These are phyloP conservation scores for Gastrolobium villosum DNA, from an alignment of 306 rosid genomes.

Conservation along the genomic window DNA sequence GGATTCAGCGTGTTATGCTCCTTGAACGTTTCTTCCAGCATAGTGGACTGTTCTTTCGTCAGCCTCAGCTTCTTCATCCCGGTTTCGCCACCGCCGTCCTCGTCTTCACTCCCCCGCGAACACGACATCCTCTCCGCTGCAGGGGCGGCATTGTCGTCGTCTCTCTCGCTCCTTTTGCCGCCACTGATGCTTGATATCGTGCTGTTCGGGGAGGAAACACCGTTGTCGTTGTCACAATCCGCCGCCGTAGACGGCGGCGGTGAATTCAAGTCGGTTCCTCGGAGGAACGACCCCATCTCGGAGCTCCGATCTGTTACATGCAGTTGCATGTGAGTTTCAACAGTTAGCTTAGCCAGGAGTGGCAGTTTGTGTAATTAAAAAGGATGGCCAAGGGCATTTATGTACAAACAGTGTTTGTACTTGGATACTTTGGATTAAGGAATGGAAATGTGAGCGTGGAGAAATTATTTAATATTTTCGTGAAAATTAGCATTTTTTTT, in stretches of 20 bases:
- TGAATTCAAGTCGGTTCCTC: conserved; percentile 65
- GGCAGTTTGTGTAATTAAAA: conserved; percentile 26
- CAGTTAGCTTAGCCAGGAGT: background rate
- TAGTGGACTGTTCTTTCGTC: conserved; percentile 75
- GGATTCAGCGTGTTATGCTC: conserved; percentile 81
- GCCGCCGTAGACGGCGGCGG: conserved; percentile 46
- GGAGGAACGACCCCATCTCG: conserved; percentile 54
- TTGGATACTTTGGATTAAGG: background rate
- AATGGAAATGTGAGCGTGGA: background rate
- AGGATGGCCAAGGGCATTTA: background rate
- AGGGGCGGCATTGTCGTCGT: conserved; percentile 63
- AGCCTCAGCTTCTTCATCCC: conserved; percentile 82
- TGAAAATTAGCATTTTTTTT: background rate
- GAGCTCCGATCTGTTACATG: conserved; percentile 57
- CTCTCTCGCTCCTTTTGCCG: conserved; percentile 75
- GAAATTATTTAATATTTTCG: background rate
- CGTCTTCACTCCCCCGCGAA: conserved; percentile 74
- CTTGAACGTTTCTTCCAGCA: conserved; percentile 83
- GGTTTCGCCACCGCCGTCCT: conserved; percentile 59
- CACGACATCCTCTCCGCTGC: conserved; percentile 63
- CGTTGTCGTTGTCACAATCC: conserved; percentile 67
- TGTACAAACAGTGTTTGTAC: background rate
- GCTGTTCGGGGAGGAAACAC: conserved; percentile 82
- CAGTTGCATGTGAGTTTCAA: conserved; percentile 10
- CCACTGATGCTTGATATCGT: conserved; percentile 74